Evolutionary conservation across 371 early-diverging fungal species (phyloP).

Genomic region (Parasitella parasitica): DNA sequence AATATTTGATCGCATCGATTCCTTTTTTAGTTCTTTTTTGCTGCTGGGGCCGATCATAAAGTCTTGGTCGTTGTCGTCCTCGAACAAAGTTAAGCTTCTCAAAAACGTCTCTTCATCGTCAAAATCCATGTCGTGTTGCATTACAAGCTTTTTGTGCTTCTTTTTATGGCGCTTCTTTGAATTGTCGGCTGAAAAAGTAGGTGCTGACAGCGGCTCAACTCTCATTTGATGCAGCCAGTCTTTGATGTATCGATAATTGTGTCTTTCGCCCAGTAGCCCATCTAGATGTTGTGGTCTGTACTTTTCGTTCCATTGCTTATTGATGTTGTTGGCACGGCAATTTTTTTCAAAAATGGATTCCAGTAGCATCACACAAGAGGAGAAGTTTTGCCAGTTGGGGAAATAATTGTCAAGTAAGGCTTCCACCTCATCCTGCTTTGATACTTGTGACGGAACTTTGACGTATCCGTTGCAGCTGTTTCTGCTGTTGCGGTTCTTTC

Average conservation of each 20-base stretch:
- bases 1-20: slow-evolving; percentile 52
- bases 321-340: neutral
- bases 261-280: slow-evolving; percentile 27
- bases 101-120: neutral
- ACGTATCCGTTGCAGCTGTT: neutral
- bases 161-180: slow-evolving; percentile 2
- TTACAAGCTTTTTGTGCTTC: neutral
- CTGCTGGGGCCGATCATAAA: slow-evolving; percentile 7
- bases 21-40: slow-evolving; percentile 15
- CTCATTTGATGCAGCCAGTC: slow-evolving; percentile 46
- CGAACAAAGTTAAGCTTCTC: neutral
- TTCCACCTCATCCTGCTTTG: neutral
- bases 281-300: slow-evolving; percentile 30
- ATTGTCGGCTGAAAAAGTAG: neutral
- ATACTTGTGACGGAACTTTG: neutral
- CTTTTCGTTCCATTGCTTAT: slow-evolving; percentile 32
- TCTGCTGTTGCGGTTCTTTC: neutral
- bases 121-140: neutral
- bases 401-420: slow-evolving; percentile 3
- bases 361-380: slow-evolving; percentile 10
- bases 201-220: slow-evolving; percentile 25
- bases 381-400: slow-evolving; percentile 13
- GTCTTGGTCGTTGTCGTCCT: slow-evolving; percentile 29
- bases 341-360: slow-evolving; percentile 8
- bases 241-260: slow-evolving; percentile 24